Evolutionary conservation across 495 filamentous ascomycete genomes (phyloP).

Genomic region (Daldinia decipiens): DNA sequence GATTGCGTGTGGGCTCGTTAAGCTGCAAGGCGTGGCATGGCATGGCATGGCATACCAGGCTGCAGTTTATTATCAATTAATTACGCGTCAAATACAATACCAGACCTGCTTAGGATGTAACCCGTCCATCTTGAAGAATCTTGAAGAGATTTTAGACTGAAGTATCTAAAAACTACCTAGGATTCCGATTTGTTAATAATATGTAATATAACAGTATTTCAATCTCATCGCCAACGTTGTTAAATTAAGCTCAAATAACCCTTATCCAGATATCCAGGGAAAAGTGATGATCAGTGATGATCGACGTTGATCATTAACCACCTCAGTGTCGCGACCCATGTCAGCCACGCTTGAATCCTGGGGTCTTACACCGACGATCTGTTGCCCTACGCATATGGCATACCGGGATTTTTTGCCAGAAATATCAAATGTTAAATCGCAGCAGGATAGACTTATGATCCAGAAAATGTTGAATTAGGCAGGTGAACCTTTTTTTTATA

Average conservation of each 20-base stretch:
- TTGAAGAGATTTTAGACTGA: background rate
- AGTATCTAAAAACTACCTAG: too few species aligned
- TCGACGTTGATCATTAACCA: constrained; percentile 38
- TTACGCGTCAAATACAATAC: constrained; percentile 28
- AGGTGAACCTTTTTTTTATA: constrained; percentile 20
- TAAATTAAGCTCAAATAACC: constrained; percentile 33
- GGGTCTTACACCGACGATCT: constrained; percentile 11
- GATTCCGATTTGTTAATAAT: too few species aligned
- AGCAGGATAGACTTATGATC: constrained; percentile 3
- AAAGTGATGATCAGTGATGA: constrained; percentile 14
- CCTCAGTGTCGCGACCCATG: constrained; percentile 26
- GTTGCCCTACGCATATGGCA: constrained; percentile 7
- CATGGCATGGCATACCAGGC: constrained; percentile 4
- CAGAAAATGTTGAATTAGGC: constrained; percentile 15
- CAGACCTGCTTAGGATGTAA: constrained; percentile 33
- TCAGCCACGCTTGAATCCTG: constrained; percentile 24
- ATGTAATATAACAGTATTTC: background rate
- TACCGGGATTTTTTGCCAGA: constrained; percentile 16
- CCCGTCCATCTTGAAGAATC: constrained; percentile 7
- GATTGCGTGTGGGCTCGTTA: constrained; percentile 12
- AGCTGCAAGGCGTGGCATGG: constrained; percentile 3
- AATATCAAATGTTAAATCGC: constrained; percentile 9
- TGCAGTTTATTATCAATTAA: constrained; percentile 12
- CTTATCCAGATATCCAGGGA: constrained; percentile 23
- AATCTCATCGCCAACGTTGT: constrained; percentile 11